These are phyloP conservation scores for Cordyceps tenuipes DNA, from an alignment of 2,329 filamentous ascomycete species.

Conservation along the genomic window DNA sequence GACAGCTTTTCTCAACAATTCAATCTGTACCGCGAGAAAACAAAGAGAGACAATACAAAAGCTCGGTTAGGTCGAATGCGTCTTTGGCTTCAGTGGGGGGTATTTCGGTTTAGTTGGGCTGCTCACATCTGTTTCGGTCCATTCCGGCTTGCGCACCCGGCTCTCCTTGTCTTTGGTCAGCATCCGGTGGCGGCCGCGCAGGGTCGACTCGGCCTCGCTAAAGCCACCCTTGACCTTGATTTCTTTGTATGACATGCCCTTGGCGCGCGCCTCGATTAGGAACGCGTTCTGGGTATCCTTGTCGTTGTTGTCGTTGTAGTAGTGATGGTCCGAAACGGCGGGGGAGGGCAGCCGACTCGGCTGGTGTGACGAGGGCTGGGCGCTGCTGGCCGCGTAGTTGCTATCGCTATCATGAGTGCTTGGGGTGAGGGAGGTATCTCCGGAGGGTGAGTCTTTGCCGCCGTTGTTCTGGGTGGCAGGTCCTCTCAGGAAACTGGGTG, in stretches of 20 bases:
- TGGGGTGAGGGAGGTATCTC: not conserved
- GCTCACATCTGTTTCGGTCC: conserved; percentile 56
- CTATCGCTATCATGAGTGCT: conserved; percentile 2
- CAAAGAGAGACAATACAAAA: not conserved
- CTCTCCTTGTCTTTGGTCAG: conserved; percentile 55
- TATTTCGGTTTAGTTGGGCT: conserved; percentile 26
- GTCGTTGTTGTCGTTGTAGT: not conserved
- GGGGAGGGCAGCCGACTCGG: conserved; percentile 1
- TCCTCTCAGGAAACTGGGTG: not conserved
- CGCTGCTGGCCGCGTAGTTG: not conserved
- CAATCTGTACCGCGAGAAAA: conserved; percentile 27
- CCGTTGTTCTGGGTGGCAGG: not conserved
- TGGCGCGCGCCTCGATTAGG: conserved; percentile 44
- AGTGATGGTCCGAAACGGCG: not conserved
- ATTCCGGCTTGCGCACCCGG: conserved; percentile 57
- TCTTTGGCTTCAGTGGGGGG: not conserved
- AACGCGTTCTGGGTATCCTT: conserved; percentile 19
- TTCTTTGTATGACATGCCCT: conserved; percentile 56
- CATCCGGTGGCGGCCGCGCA: conserved; percentile 58
- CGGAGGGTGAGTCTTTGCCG: not conserved
- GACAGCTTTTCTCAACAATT: conserved; percentile 37
- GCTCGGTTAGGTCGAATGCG: not conserved
- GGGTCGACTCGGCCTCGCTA: conserved; percentile 60
- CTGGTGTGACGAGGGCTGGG: not conserved
- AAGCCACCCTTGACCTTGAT: conserved; percentile 50